These are phyloP conservation scores for Colletotrichum camelliae DNA, from an alignment of 2,329 filamentous ascomycete species.

Conservation along the genomic window DNA sequence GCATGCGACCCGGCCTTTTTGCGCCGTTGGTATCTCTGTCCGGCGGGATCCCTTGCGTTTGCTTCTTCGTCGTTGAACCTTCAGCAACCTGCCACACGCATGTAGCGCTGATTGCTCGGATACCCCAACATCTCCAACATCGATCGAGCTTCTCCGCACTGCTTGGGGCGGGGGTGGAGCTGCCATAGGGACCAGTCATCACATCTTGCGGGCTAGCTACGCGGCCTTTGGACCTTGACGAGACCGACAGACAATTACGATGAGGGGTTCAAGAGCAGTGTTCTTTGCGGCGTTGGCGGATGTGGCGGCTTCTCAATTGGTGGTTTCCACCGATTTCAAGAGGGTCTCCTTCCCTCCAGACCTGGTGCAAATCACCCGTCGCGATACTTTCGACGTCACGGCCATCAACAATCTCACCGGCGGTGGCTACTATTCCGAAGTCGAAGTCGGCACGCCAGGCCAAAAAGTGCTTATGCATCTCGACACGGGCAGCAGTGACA, in stretches of 20 bases:
- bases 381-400: conserved; percentile 35
- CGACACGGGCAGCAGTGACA: conserved; percentile 73
- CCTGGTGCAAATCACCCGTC: conserved; percentile 9
- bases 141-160: conserved; percentile 1
- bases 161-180: not conserved
- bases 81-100: not conserved
- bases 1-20: not conserved
- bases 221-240: not conserved
- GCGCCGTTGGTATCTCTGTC: not conserved
- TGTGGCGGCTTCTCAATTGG: not conserved
- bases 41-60: not conserved
- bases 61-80: not conserved
- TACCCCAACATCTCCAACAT: not conserved
- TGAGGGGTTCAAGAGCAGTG: not conserved
- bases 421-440: conserved; percentile 69
- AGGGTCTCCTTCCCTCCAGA: not conserved
- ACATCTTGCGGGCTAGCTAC: not conserved
- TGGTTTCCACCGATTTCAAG: conserved; percentile 8
- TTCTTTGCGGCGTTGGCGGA: not conserved
- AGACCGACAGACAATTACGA: not conserved
- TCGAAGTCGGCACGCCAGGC: conserved; percentile 65
- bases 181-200: not conserved
- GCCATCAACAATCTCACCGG: conserved; percentile 58
- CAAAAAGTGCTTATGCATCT: conserved; percentile 64
- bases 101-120: not conserved